These are phyloP conservation scores for Linum tenue DNA, from an alignment of 345 rosid species.

Conservation along the genomic window DNA sequence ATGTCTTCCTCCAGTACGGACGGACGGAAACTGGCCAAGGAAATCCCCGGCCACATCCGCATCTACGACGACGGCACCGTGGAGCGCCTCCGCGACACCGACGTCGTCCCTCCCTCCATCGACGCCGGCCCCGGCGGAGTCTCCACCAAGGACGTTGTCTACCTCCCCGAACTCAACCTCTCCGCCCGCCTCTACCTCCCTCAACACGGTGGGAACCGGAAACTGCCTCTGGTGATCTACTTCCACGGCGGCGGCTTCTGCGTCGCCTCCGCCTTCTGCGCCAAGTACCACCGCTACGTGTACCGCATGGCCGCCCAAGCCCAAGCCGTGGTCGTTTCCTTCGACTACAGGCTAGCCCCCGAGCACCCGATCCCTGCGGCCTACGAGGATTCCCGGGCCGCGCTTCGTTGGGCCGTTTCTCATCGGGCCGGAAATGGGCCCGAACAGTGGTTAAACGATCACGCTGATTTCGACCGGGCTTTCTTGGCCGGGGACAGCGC, in stretches of 20 bases:
- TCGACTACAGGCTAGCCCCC: slow-evolving; percentile 14
- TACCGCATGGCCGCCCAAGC: slow-evolving; percentile 5
- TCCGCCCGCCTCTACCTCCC: slow-evolving; percentile 8
- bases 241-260: slow-evolving; percentile 16
- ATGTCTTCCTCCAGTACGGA: not conserved
- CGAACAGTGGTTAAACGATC: slow-evolving; percentile 16
- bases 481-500: slow-evolving; percentile 15
- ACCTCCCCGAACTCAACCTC: not conserved
- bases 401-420: slow-evolving; percentile 3
- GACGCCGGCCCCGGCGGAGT: not conserved
- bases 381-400: slow-evolving; percentile 15
- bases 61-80: slow-evolving; percentile 4
- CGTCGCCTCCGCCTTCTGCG: slow-evolving; percentile 4
- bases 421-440: not conserved
- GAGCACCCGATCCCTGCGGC: slow-evolving; percentile 15
- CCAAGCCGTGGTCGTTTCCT: slow-evolving; percentile 8
- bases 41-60: not conserved
- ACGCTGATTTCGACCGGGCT: slow-evolving; percentile 11
- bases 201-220: not conserved
- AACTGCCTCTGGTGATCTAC: slow-evolving; percentile 10
- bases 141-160: slow-evolving; percentile 2
- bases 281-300: slow-evolving; percentile 11
- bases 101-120: not conserved
- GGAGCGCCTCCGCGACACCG: slow-evolving; percentile 3
- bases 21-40: slow-evolving; percentile 6